These are phyloP conservation scores for Vaccinium myrtillus DNA, from an alignment of 148 eudicot species.

Conservation along the genomic window DNA sequence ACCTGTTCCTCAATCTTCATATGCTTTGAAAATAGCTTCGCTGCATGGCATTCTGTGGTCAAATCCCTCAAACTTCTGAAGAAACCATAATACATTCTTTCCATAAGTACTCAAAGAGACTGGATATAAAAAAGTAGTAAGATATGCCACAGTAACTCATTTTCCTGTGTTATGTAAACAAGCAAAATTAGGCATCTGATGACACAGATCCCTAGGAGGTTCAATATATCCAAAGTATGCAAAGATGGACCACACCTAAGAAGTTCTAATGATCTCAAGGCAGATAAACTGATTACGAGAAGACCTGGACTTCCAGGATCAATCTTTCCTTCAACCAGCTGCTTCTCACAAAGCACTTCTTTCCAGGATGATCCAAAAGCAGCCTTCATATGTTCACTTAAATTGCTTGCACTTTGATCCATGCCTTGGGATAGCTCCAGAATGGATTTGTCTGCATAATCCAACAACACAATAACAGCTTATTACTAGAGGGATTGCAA, in stretches of 20 bases:
- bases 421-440: constrained; percentile 48
- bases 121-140: neutral
- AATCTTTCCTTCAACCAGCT: constrained; percentile 59
- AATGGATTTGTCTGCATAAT: constrained; percentile 58
- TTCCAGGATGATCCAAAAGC: constrained; percentile 74
- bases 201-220: neutral
- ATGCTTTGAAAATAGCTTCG: constrained; percentile 93
- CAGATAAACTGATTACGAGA: constrained; percentile 72
- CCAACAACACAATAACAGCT: constrained; percentile 2
- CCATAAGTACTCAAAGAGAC: constrained; percentile 9
- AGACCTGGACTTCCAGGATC: constrained; percentile 87
- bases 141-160: neutral
- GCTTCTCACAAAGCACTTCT: constrained; percentile 61
- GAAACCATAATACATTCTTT: constrained; percentile 1
- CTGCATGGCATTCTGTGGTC: constrained; percentile 80
- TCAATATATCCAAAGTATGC: neutral
- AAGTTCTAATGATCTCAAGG: constrained; percentile 79
- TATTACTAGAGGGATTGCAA: neutral
- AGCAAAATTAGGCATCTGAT: neutral
- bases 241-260: constrained; percentile 51
- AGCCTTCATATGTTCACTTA: constrained; percentile 61
- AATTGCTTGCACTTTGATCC: constrained; percentile 45
- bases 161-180: neutral
- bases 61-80: constrained; percentile 73
- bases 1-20: constrained; percentile 97